Conservation (phyloP, 176 grass and related monocot species). For the Cenchrus fungigraminus region DNA sequence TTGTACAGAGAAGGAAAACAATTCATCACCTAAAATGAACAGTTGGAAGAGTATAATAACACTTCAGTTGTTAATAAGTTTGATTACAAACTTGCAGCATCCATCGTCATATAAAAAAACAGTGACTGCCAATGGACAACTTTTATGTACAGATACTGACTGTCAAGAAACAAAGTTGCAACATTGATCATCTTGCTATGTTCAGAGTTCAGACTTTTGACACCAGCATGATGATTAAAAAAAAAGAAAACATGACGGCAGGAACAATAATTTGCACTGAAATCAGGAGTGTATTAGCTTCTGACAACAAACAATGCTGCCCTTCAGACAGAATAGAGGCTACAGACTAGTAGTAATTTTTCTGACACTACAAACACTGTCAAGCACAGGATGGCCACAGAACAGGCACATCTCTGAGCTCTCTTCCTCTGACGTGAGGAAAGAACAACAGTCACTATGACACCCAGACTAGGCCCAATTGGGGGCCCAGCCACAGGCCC, state of each 20-base stretch:
- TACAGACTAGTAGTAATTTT: not conserved
- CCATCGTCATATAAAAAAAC: not conserved
- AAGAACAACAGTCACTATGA: not conserved
- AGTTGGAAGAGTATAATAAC: not conserved
- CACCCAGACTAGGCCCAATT: conserved; percentile 12
- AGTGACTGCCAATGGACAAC: not conserved
- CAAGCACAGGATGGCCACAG: conserved; percentile 36
- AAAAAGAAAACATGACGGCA: not conserved
- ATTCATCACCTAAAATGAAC: not conserved
- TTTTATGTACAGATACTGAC: not conserved
- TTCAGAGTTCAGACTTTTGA: not conserved
- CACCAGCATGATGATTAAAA: not conserved
- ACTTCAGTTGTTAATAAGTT: not conserved
- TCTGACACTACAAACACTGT: not conserved
- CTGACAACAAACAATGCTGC: conserved; percentile 19
- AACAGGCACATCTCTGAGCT: conserved; percentile 40
- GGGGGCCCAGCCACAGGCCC: not conserved
- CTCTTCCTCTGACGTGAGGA: not conserved
- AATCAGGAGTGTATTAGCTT: not conserved
- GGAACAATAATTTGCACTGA: not conserved
- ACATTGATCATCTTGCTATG: not conserved
- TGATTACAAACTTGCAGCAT: not conserved
- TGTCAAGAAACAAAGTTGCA: not conserved
- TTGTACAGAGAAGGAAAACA: not conserved
- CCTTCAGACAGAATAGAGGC: not conserved